Percentiles rank a stretch among this genome's conserved stretches.
These are phyloP conservation scores for Pseudevernia furfuracea DNA, from an alignment of 495 filamentous ascomycete species.

Conservation along the genomic window DNA sequence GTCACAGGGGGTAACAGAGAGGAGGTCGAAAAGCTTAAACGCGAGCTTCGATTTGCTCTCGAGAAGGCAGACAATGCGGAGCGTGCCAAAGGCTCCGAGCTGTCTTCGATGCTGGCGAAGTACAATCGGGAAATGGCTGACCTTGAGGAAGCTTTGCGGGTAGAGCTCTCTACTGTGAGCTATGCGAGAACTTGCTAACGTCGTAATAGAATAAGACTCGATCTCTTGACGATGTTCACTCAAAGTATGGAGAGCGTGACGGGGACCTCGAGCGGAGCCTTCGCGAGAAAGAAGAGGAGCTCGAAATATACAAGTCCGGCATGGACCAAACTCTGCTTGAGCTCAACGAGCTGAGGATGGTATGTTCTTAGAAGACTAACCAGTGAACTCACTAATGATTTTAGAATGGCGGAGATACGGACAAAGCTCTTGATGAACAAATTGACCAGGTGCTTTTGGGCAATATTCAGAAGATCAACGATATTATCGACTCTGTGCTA, in stretches of 20 bases:
- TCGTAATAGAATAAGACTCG: constrained; percentile 63
- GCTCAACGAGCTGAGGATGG: constrained; percentile 70
- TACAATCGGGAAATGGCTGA: constrained; percentile 97
- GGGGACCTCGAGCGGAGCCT: constrained; percentile 78
- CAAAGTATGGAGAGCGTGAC: constrained; percentile 67
- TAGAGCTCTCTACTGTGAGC: constrained; percentile 26
- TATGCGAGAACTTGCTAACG: constrained; percentile 24
- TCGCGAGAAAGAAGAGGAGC: constrained; percentile 90
- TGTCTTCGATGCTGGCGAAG: constrained; percentile 86
- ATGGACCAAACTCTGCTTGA: constrained; percentile 93
- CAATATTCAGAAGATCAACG: constrained; percentile 86
- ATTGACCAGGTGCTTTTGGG: constrained; percentile 80
- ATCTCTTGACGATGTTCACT: constrained; percentile 73
- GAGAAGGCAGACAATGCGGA: constrained; percentile 92
- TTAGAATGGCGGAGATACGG: constrained; percentile 61
- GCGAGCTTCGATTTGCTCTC: constrained; percentile 87
- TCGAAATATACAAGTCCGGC: constrained; percentile 91
- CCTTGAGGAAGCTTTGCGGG: constrained; percentile 80
- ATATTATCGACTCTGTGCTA: constrained; percentile 94
- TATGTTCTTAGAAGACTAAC: constrained; percentile 25
- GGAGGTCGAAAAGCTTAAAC: constrained; percentile 89
- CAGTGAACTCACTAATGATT: constrained; percentile 5
- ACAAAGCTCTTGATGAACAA: constrained; percentile 78
- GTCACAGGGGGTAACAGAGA: constrained; percentile 79
- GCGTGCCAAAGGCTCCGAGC: constrained; percentile 82